Base-by-base conservation (phyloP, 768 basidiomycete genomes). In the Naganishia onofrii region DNA sequence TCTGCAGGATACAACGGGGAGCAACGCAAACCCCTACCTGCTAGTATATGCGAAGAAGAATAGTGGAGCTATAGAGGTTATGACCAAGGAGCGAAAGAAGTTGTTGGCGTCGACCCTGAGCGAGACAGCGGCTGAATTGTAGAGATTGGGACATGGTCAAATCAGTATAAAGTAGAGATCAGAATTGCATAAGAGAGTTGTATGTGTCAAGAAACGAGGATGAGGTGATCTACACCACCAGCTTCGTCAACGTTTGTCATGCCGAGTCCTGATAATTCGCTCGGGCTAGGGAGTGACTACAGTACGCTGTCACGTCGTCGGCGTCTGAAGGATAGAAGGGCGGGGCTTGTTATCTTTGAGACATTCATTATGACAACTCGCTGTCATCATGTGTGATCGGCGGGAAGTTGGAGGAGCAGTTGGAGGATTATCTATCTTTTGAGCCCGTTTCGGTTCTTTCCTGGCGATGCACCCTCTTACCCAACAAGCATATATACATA, bases 1-100 rank as follows among this genome's bases (percentile, higher is more conserved):
- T 1, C 83, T 96, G 65, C 88, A 88, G 32, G 91, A 96, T 82
- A 90, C 92, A 42, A 92, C 78, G 48, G 76, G 77, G 0, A 70
- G 72, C 29, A 76, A 79, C 72, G 79, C 82, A n/a, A 82, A 81
- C 60, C 80, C 81, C 3, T 82, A 82, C 66, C 75, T 83, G 52
- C 70, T 82, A 36, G 81, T 81, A 51, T 83, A 83, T 73, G 81
- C 76, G 4, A 74, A 78, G 17, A 81, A 77, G 70, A 79, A 76
- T 36, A 63, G 60, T 44, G 10, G 38, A 5, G 60, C 60, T 44
- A 63, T 63, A 63, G 60, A 63, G 38, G 60, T 63, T 1, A 63
- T 63, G 60, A 63, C 60, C 7, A 63, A 34, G 23, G 60, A 63
- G 19, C 38, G 60, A 42, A 63, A 63, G 38, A 36, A 63, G 42